Conservation (phyloP, 2,329 filamentous ascomycete species). For the Aquanectria penicillioides region DNA sequence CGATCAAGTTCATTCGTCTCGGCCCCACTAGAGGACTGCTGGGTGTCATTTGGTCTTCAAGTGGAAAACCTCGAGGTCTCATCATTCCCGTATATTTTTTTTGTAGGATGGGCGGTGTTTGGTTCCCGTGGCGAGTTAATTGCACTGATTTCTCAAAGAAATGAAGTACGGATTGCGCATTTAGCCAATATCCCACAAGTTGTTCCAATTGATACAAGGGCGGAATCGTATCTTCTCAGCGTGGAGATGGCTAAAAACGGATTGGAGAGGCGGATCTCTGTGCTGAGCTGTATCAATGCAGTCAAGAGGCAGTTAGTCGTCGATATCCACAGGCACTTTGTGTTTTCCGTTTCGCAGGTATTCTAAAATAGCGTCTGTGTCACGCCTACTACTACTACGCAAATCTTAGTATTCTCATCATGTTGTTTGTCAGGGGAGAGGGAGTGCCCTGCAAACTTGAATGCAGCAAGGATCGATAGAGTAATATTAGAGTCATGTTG, state of each 20-base stretch:
- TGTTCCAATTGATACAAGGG: neutral
- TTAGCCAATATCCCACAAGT: neutral
- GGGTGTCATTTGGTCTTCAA: too few species aligned
- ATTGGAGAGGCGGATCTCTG: neutral
- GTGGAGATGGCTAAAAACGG: neutral
- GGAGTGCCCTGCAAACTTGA: too few species aligned
- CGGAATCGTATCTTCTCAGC: neutral
- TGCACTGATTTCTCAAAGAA: neutral
- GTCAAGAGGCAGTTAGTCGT: neutral
- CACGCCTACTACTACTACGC: neutral
- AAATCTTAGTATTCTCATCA: neutral
- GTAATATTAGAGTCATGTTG: neutral
- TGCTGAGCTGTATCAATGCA: neutral
- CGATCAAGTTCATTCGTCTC: too few species aligned
- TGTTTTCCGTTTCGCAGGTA: neutral
- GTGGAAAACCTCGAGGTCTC: too few species aligned
- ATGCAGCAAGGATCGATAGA: neutral
- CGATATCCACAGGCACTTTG: constrained; percentile 2
- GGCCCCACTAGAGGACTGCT: too few species aligned
- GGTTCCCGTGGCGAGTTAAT: neutral
- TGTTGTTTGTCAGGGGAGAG: neutral
- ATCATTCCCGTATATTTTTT: too few species aligned
- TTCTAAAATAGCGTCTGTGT: neutral
- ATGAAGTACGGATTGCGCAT: neutral
- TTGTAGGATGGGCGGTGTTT: neutral